Evolutionary conservation across 2,329 filamentous ascomycete species (phyloP), one percentile per base, ranked within the genome.

Genomic region (Mariannaea elegans): DNA sequence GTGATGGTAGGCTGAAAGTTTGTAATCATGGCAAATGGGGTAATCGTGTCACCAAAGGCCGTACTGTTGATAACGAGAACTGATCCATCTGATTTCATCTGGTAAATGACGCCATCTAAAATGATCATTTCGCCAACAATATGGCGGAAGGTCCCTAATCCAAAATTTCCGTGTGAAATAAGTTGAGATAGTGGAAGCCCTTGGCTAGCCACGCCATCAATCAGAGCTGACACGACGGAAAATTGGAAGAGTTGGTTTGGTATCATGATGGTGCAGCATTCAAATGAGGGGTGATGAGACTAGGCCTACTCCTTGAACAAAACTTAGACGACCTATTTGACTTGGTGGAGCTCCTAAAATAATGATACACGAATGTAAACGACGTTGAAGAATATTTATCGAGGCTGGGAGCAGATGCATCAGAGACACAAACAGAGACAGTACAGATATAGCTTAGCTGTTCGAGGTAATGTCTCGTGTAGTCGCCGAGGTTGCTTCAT

Each of bases 61-160:
- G 29, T 14, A 1, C 5, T 18, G 1, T 59, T 61, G 2, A 66
- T 44, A 0, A 53, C 49, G 8, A 42, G 1, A 1, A 65, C 57
- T 2, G 61, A 64, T 1, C 62, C 63, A 16, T 67, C 63, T 2
- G 56, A 38, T 4, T 58, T 67, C 59, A 67, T 65, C 3, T 65
- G 52, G 8, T 64, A 67, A 2, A 65, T 18, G 2, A 27, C 4
- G 1, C 60, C 65, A 24, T 65, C 63, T 0, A 67, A 44, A 16
- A 67, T 65, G 32, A 67, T 65, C 65, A 67, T 67, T 13, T 67
- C 65, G 1, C 65, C 65, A 3, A 50, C 53, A 65, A 67, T 67
- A 10, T 65, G 50, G 19, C 57, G 60, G 52, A 67, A 67, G 9
- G 65, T 67, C n/a, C 65, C 65, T 2, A 67, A 56, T 2, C 65